Conservation (phyloP, 108 stramenopile genomes). For the Halocafeteria seosinensis region DNA sequence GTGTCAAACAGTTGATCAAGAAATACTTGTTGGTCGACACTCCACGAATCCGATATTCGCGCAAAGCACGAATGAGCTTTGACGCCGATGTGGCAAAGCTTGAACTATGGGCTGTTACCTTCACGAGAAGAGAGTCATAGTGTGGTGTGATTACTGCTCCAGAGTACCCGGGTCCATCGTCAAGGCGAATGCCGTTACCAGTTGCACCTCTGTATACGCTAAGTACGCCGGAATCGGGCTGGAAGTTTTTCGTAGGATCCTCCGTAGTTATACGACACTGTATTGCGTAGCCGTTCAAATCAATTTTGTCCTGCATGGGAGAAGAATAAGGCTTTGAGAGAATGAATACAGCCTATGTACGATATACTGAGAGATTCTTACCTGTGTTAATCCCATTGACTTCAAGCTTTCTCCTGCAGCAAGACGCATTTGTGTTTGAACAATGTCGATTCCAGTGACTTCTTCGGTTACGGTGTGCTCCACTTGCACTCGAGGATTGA, state of each 20-base stretch:
- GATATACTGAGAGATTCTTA: too few relatives aligned
- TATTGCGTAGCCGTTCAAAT: slow-evolving; percentile 61
- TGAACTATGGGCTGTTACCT: slow-evolving; percentile 67
- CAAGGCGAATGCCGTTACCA: slow-evolving; percentile 80
- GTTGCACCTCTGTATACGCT: slow-evolving; percentile 69
- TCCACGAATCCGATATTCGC: slow-evolving; percentile 78
- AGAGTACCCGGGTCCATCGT: slow-evolving; percentile 61
- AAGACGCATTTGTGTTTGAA: slow-evolving; percentile 71
- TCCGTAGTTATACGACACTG: slow-evolving; percentile 89
- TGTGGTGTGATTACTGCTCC: slow-evolving; percentile 54
- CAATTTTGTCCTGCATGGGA: slow-evolving; percentile 50
- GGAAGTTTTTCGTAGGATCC: slow-evolving; percentile 66
- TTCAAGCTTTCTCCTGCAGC: slow-evolving; percentile 66
- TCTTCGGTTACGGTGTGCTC: slow-evolving; percentile 93
- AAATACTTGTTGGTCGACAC: slow-evolving; percentile 72
- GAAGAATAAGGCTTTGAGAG: too few relatives aligned
- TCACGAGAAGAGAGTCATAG: slow-evolving; percentile 79
- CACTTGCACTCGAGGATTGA: slow-evolving; percentile 71
- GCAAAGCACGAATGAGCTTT: slow-evolving; percentile 60
- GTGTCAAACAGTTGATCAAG: slow-evolving; percentile 61
- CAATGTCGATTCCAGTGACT: slow-evolving; percentile 77
- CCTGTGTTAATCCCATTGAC: slow-evolving; percentile 34
- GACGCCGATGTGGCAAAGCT: slow-evolving; percentile 57
- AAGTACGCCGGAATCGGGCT: slow-evolving; percentile 71
- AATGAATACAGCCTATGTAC: too few relatives aligned